A percentile compares a stretch with the other conserved stretches of the same genome.
phyloP scores from a whole-genome alignment of 352 stramenopile species.

The Phytophthora lateralis region DNA sequence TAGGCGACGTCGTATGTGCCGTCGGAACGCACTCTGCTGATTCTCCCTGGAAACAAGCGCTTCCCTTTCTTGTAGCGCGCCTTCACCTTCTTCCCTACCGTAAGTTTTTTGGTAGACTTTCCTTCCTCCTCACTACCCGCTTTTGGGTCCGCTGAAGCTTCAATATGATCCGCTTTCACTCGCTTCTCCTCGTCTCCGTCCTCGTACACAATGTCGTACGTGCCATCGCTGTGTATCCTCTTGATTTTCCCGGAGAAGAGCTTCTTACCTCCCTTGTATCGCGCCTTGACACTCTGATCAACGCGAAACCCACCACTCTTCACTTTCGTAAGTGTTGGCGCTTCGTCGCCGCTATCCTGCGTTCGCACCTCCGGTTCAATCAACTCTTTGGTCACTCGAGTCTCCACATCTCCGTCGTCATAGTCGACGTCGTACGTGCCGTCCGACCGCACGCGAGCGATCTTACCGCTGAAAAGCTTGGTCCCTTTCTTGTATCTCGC shows the following conservation, averaged over 20 bases:
- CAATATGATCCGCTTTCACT: slow-evolving; percentile 39
- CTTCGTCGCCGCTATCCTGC: slow-evolving; percentile 17
- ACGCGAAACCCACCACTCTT: slow-evolving; percentile 31
- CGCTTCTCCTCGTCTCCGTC: slow-evolving; percentile 61
- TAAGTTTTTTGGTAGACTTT: slow-evolving; percentile 16
- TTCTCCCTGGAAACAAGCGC: slow-evolving; percentile 55
- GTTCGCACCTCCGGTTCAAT: slow-evolving; percentile 18
- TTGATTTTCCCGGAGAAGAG: slow-evolving; percentile 59
- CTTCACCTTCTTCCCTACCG: slow-evolving; percentile 41
- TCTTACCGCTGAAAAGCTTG: slow-evolving; percentile 51
- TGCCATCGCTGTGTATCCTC: slow-evolving; percentile 53
- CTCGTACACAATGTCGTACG: slow-evolving; percentile 71
- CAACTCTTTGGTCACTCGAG: slow-evolving; percentile 23
- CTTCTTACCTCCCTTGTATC: slow-evolving; percentile 54
- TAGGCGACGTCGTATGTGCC: slow-evolving; percentile 70
- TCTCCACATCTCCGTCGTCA: slow-evolving; percentile 62
- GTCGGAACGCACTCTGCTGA: slow-evolving; percentile 53
- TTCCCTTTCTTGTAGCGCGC: slow-evolving; percentile 52
- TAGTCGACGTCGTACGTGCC: slow-evolving; percentile 76
- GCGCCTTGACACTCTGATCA: slow-evolving; percentile 44
- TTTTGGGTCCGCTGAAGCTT: slow-evolving; percentile 16
- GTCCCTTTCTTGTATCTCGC: slow-evolving; percentile 46
- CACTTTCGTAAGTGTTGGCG: not conserved
- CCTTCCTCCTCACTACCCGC: slow-evolving; percentile 19
- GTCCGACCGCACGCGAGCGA: slow-evolving; percentile 47